These are phyloP conservation scores for Phycomyces nitens DNA, from an alignment of 192 early-diverging fungal species.

Conservation along the genomic window DNA sequence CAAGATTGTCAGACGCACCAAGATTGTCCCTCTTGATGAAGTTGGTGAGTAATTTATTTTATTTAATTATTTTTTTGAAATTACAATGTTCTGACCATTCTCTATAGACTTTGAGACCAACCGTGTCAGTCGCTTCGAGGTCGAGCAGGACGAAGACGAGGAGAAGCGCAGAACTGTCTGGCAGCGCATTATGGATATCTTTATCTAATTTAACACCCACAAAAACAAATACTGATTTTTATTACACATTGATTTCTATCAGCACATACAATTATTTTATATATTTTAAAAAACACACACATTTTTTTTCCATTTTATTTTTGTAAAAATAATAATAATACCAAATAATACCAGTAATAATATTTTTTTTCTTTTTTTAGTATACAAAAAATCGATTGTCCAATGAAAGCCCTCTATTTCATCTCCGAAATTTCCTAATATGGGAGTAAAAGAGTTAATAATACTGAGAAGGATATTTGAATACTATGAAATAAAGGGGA, in stretches of 20 bases:
- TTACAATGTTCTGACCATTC: too few species aligned
- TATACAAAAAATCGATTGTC: too few species aligned
- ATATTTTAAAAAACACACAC: background rate
- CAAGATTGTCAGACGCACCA: constrained; percentile 56
- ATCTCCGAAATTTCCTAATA: too few species aligned
- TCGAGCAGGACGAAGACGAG: constrained; percentile 16
- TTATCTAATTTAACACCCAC: background rate
- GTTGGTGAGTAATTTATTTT: constrained; percentile 35
- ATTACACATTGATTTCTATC: too few species aligned
- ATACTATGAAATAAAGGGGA: too few species aligned
- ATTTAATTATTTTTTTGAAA: background rate
- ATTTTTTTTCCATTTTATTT: background rate
- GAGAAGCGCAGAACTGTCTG: background rate
- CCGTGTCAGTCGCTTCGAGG: constrained; percentile 15
- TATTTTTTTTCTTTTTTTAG: too few species aligned
- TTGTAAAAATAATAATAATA: background rate
- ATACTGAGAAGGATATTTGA: too few species aligned
- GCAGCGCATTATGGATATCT: constrained; percentile 1
- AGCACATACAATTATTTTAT: background rate
- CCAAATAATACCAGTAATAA: background rate
- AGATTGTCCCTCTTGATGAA: constrained; percentile 56
- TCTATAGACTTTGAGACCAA: constrained; percentile 25
- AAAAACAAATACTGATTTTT: background rate
- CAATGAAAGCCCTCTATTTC: too few species aligned
- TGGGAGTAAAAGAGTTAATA: too few species aligned